Conservation (phyloP, 805 yeast species). For the Citeromyces matritensis region DNA sequence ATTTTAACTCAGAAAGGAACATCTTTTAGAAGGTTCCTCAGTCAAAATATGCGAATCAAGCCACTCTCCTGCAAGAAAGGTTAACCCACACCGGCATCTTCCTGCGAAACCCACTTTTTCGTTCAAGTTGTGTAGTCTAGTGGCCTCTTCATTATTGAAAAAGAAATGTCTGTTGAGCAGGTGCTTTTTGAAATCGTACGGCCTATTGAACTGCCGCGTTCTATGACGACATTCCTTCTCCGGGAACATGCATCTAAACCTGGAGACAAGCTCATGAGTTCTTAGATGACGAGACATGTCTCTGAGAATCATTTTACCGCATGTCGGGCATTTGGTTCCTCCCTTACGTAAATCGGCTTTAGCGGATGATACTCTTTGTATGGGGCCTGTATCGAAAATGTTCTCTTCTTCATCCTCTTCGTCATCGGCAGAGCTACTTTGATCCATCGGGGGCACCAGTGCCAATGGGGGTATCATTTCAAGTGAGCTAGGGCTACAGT, state of each 20-base stretch:
- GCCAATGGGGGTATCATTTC: no score
- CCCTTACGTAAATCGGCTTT: neutral
- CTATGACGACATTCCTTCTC: slow-evolving; percentile 38
- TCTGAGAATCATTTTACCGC: slow-evolving; percentile 38
- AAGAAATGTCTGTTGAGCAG: slow-evolving; percentile 42
- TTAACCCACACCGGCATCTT: slow-evolving; percentile 34
- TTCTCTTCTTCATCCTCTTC: no score
- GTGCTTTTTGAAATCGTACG: slow-evolving; percentile 56
- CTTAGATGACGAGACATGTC: slow-evolving; percentile 51
- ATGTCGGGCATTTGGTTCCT: slow-evolving; percentile 24
- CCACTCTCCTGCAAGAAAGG: slow-evolving; percentile 38
- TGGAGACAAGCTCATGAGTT: slow-evolving; percentile 39
- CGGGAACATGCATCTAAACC: slow-evolving; percentile 47
- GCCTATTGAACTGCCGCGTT: slow-evolving; percentile 49
- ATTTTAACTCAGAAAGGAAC: no score
- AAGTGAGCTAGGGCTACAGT: no score
- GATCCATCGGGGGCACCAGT: no score
- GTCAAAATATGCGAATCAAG: slow-evolving; percentile 34
- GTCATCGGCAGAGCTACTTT: no score
- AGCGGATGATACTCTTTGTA: neutral
- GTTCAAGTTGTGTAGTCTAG: slow-evolving; percentile 29
- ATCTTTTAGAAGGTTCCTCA: slow-evolving; percentile 2
- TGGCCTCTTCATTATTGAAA: slow-evolving; percentile 30
- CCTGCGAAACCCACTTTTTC: slow-evolving; percentile 39
- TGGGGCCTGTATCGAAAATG: no score